Conservation (phyloP, 2,329 filamentous ascomycete species). For the Monosporascus sp. region DNA sequence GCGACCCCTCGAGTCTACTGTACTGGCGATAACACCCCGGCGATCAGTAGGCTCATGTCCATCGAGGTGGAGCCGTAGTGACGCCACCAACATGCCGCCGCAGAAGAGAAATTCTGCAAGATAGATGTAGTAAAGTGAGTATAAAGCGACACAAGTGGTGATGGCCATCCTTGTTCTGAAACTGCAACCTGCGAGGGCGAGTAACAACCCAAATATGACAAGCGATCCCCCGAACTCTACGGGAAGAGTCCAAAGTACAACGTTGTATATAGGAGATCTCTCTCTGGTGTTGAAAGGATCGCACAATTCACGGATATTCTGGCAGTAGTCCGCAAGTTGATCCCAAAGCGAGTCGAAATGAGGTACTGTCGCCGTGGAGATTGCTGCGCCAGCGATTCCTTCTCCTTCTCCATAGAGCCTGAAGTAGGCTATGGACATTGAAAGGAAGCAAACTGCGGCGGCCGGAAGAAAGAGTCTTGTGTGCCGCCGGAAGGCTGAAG, state of each 20-base stretch:
- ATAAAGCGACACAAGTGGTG: slow-evolving; percentile 12
- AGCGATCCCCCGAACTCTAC: slow-evolving; percentile 32
- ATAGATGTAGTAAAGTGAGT: slow-evolving; percentile 19
- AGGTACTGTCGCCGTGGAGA: slow-evolving; percentile 9
- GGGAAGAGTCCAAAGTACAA: slow-evolving; percentile 32
- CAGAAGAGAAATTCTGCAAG: slow-evolving; percentile 27
- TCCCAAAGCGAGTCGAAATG: slow-evolving; percentile 9
- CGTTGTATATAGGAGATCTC: slow-evolving; percentile 21
- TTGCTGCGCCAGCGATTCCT: slow-evolving; percentile 15
- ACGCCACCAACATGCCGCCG: slow-evolving; percentile 27
- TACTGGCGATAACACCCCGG: neutral
- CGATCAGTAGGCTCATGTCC: neutral
- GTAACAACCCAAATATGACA: slow-evolving; percentile 28
- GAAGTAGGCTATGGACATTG: slow-evolving; percentile 11
- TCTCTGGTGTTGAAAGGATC: slow-evolving; percentile 12
- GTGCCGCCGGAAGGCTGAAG: slow-evolving; percentile 23
- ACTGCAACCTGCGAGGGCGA: slow-evolving; percentile 23
- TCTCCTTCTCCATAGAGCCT: slow-evolving; percentile 9
- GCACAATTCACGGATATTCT: slow-evolving; percentile 5
- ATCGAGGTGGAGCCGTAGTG: slow-evolving; percentile 20
- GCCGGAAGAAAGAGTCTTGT: slow-evolving; percentile 23
- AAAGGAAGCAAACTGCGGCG: slow-evolving; percentile 12
- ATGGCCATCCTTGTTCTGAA: slow-evolving; percentile 15
- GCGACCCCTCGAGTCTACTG: neutral
- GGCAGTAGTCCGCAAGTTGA: slow-evolving; percentile 15